phyloP scores from a whole-genome alignment of 345 rosid genomes.

The Punica granatum region DNA sequence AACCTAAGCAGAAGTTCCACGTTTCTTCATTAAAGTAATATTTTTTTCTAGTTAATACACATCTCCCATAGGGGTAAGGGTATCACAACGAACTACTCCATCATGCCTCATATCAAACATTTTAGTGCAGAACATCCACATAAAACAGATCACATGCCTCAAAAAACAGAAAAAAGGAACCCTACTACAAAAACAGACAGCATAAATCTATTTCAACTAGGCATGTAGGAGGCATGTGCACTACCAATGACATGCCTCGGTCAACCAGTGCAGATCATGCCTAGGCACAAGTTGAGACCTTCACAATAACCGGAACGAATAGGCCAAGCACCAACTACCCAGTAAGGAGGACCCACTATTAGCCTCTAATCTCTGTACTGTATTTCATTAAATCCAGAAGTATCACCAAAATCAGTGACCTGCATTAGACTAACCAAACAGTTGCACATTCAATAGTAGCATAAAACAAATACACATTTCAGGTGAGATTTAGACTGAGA shows the following conservation, averaged over 20 bases:
- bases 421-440: neutral
- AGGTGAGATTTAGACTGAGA: neutral
- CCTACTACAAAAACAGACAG: neutral
- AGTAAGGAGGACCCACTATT: neutral
- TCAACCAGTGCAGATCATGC: neutral
- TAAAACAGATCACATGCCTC: neutral
- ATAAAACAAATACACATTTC: too few relatives aligned
- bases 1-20: neutral
- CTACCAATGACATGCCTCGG: too few relatives aligned
- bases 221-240: neutral
- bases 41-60: too few relatives aligned
- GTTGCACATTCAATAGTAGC: too few relatives aligned
- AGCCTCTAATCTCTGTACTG: neutral
- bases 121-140: neutral
- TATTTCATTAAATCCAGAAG: neutral
- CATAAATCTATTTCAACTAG: neutral
- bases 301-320: neutral
- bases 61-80: too few relatives aligned
- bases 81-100: too few relatives aligned
- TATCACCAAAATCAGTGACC: neutral
- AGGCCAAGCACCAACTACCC: neutral
- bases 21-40: neutral
- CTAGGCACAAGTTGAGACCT: neutral
- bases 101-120: neutral
- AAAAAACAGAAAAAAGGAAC: neutral